Base-by-base conservation (phyloP, 495 filamentous ascomycete species). In the Aspergillus bertholletiae region DNA sequence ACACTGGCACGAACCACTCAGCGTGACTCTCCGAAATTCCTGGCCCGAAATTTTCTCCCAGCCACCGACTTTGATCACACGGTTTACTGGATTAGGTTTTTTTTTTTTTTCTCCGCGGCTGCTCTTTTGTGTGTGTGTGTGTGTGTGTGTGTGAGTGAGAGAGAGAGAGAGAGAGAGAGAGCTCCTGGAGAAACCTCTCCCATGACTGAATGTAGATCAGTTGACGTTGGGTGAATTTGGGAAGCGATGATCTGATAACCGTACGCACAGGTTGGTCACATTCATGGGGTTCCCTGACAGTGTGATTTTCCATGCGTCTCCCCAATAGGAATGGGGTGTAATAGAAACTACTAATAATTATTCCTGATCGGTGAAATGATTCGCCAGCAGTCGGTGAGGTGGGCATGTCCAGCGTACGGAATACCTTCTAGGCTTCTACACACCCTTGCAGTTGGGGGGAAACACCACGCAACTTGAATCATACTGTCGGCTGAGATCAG, bases 21-120 rank as follows among this genome's bases (percentile, higher is more conserved):
- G 40, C 32, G 32, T 32, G 13, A 46, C 18, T 27, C 32, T 35
- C 34, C 26, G 34, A 55, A 55, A 48, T 55, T 55, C 44, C 52
- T 47, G 45, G 23, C 9, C 34, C 22, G 51, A 28, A 32, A 53
- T 30, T 48, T 34, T 51, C 40, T 43, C 53, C 52, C 58, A 54
- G 46, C 46, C 50, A 53, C 56, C 55, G 32, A 44, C 20, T 41
- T 48, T 21, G 58, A 57, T 57, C 54, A 61, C 53, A 54, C 54
- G 55, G 51, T 24, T 47, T 20, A 9, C 18, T 30, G 27, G 18
- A 9, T 28, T 9, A 15, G 6, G 11, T 15, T 15, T 37, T n/a
- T 15, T 6, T 15, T 37, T 37, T 5, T 37, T 37, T 27, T 50
- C 37, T 44, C 35, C 40, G 20, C 46, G 11, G 11, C 17, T 37